Percentiles rank a stretch among this genome's conserved stretches.
Conservation (phyloP, 106 monocot genomes). For the Dioscorea alata region DNA sequence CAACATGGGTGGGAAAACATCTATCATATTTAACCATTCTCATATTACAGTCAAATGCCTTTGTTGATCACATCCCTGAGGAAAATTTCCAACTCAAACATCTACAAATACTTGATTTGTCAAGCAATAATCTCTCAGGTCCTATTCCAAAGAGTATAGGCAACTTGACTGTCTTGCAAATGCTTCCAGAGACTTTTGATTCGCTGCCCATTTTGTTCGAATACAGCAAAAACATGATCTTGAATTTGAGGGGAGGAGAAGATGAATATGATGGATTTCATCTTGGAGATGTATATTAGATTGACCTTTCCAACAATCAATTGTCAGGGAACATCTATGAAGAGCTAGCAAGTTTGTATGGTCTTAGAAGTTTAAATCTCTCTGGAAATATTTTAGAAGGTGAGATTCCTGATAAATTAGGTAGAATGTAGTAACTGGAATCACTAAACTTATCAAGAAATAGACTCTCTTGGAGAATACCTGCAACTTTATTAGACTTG, state of each 20-base stretch:
- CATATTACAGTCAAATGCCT: background rate
- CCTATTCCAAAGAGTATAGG: background rate
- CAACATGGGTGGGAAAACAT: background rate
- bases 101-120: background rate
- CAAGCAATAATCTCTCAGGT: background rate
- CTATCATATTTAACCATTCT: background rate
- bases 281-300: background rate
- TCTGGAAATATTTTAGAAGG: constrained; percentile 19
- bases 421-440: no score
- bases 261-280: no score
- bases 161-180: background rate
- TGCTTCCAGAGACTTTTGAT: background rate
- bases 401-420: no score
- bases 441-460: no score
- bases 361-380: constrained; percentile 15
- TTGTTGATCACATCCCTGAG: background rate
- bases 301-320: constrained; percentile 14
- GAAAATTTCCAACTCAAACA: background rate
- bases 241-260: no score
- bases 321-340: constrained; percentile 7
- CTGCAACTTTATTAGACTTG: no score
- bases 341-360: constrained; percentile 3
- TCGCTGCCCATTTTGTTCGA: background rate
- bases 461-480: no score
- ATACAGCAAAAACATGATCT: background rate